Conservation (phyloP, 1,284 basidiomycete species). For the Austroboletus rostrupii region DNA sequence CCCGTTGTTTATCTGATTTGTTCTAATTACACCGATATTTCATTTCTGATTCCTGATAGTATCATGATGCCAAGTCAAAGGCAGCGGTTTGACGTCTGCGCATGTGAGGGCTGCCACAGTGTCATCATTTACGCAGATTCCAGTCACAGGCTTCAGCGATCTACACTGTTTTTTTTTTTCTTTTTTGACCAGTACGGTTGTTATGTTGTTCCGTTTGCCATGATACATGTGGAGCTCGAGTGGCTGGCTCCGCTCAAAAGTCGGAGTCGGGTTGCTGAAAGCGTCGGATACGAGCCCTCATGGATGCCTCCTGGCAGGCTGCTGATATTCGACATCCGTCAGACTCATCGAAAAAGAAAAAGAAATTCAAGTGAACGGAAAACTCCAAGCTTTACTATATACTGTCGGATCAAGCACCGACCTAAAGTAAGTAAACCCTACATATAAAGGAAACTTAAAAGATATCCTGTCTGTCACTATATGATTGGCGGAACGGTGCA, state of each 20-base stretch:
- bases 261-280: neutral
- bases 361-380: constrained; percentile 8
- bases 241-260: constrained; percentile 2
- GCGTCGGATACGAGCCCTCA: constrained; percentile 7
- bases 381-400: constrained; percentile 1
- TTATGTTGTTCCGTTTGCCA: neutral
- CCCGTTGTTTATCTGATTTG: neutral
- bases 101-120: neutral
- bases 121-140: no score
- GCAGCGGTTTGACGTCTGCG: neutral
- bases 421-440: neutral
- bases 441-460: neutral
- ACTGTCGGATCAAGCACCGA: neutral
- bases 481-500: constrained; percentile 10
- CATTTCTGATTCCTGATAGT: neutral
- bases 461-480: neutral
- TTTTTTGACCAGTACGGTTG: neutral
- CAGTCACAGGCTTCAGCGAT: no score
- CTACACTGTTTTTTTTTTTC: no score
- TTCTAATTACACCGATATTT: neutral
- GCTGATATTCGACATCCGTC: no score
- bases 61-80: neutral
- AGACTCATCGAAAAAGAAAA: no score
- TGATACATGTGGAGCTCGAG: neutral
- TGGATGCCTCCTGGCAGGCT: no score